These are phyloP conservation scores for Lanmaoa pseudosensibilis DNA, from an alignment of 768 basidiomycete genomes.

Conservation along the genomic window DNA sequence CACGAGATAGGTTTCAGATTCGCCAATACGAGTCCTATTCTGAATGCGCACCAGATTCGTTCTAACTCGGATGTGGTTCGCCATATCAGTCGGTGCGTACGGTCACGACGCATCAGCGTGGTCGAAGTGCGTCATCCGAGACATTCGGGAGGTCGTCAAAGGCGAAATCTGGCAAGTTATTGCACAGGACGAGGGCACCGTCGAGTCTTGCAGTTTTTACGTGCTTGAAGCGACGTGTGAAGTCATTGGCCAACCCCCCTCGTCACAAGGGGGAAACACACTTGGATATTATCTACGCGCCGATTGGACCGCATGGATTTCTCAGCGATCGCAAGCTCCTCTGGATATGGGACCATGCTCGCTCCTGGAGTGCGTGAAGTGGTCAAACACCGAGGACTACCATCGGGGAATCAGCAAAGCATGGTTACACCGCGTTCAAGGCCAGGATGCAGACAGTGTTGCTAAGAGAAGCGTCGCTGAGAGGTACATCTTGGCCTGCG, in stretches of 20 bases:
- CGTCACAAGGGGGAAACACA: not conserved
- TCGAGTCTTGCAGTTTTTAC: slow-evolving; percentile 41
- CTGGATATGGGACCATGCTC: not conserved
- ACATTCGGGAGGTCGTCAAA: slow-evolving; percentile 51
- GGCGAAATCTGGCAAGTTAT: slow-evolving; percentile 63
- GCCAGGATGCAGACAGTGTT: slow-evolving; percentile 42
- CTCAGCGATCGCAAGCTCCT: slow-evolving; percentile 14
- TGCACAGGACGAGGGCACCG: slow-evolving; percentile 21
- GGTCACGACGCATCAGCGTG: slow-evolving; percentile 34
- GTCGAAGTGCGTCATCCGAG: slow-evolving; percentile 41
- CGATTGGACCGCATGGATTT: slow-evolving; percentile 69
- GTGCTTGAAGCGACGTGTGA: slow-evolving; percentile 75
- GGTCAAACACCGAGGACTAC: slow-evolving; percentile 75
- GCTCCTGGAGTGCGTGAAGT: slow-evolving; percentile 45
- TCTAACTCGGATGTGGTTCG: slow-evolving; percentile 62
- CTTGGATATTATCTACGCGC: slow-evolving; percentile 39
- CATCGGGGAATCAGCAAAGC: slow-evolving; percentile 62
- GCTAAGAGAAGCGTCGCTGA: slow-evolving; percentile 53
- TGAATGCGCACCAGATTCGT: slow-evolving; percentile 49
- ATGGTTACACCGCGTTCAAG: slow-evolving; percentile 52
- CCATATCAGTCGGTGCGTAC: slow-evolving; percentile 50
- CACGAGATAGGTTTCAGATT: not conserved
- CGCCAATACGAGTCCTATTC: not conserved
- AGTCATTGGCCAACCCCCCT: slow-evolving; percentile 50
- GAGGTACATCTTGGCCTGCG: slow-evolving; percentile 66